phyloP scores from a whole-genome alignment of 108 stramenopile genomes.

The Skeletonema tropicum region DNA sequence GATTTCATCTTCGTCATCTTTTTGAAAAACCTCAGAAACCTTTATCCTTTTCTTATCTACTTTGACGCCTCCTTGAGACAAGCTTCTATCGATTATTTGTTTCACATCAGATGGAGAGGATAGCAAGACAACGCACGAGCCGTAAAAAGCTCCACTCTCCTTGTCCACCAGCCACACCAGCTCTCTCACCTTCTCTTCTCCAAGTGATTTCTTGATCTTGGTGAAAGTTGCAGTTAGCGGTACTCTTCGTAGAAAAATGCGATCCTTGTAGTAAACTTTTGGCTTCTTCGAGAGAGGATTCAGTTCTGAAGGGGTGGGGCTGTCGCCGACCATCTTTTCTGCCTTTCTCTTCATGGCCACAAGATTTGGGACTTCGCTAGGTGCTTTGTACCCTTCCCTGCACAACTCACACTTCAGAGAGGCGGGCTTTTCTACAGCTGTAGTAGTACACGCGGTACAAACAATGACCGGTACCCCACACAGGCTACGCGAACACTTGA shows the following conservation, averaged over 20 bases:
- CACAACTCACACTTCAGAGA: slow-evolving; percentile 58
- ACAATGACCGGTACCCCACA: slow-evolving; percentile 87
- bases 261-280: slow-evolving; percentile 30
- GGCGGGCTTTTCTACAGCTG: slow-evolving; percentile 25
- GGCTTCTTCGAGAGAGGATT: not conserved
- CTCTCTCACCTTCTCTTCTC: slow-evolving; percentile 8
- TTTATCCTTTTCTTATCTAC: slow-evolving; percentile 44
- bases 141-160: slow-evolving; percentile 59
- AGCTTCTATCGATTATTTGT: slow-evolving; percentile 20
- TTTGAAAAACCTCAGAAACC: slow-evolving; percentile 20
- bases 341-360: slow-evolving; percentile 58
- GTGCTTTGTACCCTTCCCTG: slow-evolving; percentile 59
- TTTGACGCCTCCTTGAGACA: slow-evolving; percentile 17
- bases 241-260: slow-evolving; percentile 52
- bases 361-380: slow-evolving; percentile 54
- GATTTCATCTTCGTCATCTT: slow-evolving; percentile 13
- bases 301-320: not conserved
- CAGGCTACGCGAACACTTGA: slow-evolving; percentile 47
- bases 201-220: slow-evolving; percentile 28
- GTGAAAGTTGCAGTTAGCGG: slow-evolving; percentile 49
- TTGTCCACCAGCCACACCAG: slow-evolving; percentile 70
- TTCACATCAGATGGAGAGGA: slow-evolving; percentile 29
- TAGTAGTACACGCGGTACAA: slow-evolving; percentile 40
- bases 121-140: slow-evolving; percentile 68
- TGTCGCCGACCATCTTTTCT: slow-evolving; percentile 32